Evolutionary conservation across 2,329 filamentous ascomycete genomes (phyloP), one percentile per base, ranked within the genome.

Genomic region (Calonectria ilicicola): DNA sequence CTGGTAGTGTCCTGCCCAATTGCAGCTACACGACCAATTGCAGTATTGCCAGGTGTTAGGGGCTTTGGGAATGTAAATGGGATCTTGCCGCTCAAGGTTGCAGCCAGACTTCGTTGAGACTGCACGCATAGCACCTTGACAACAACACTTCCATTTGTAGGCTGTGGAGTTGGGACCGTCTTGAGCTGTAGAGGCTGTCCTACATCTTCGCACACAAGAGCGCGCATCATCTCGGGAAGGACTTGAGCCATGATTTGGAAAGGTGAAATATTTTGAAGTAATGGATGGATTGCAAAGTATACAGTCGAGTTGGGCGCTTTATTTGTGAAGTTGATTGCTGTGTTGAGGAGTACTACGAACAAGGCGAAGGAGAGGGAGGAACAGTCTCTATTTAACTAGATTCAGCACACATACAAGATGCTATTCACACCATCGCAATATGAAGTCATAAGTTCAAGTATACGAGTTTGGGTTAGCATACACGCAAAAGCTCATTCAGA

Each of bases 21-120:
- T 29, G 81, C 80, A 26, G 82, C 77, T n/a, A 85, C 75, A 38
- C 84, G 84, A 53, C 83, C 84, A 69, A 86, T 77, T 72, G 80
- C 81, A 63, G 78, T 81, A 69, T 76, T 74, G 46, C 83, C 83
- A 51, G 80, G 82, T 51, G 84, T 79, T 65, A 82, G 75, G 27
- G 82, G 83, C 1, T 79, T 76, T 7, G 83, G 80, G 14, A 73
- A 53, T 17, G 72, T 77, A 49, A 77, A 72, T 35, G 75, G 74
- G 8, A 60, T 60, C 32, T 40, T 60, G 12, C 53, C 32, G 21
- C 21, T 14, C 1, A 60, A 5, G 7, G 19, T 60, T 19, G 53
- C 53, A 10, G 53, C 14, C 6, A 60, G n/a, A 27, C 35, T 60
- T 40, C 53, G 53, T 21, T 60, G 53, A 40, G 53, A 60, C 21